These are phyloP conservation scores for Starmerella floris DNA, from an alignment of 805 yeast species.

Conservation along the genomic window DNA sequence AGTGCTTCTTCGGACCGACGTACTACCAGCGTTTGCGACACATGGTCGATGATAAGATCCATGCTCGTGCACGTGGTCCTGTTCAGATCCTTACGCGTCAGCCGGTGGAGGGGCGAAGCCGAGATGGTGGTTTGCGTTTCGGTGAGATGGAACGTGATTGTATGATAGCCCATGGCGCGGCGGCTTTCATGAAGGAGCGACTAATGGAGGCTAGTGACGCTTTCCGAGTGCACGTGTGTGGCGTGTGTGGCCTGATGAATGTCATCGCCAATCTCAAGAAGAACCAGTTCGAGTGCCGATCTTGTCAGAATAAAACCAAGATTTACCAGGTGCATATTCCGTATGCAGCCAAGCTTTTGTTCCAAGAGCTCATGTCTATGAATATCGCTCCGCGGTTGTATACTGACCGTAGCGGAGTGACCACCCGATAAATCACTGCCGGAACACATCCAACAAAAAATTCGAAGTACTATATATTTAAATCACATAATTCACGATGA, in stretches of 20 bases:
- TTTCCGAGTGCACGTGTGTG: constrained; percentile 95
- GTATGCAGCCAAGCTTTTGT: constrained; percentile 91
- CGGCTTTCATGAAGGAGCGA: constrained; percentile 93
- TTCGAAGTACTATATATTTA: too few species aligned
- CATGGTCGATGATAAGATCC: constrained; percentile 98
- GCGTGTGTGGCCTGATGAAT: constrained; percentile 95
- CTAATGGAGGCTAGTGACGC: constrained; percentile 99
- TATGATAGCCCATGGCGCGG: constrained; percentile 99
- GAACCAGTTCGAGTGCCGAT: constrained; percentile 95
- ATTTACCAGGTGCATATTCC: constrained; percentile 96
- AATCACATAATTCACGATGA: too few species aligned
- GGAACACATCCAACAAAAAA: too few species aligned
- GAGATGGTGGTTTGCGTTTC: constrained; percentile 98
- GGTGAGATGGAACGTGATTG: constrained; percentile 99
- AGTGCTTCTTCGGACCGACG: constrained; percentile 98
- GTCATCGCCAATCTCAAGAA: constrained; percentile 96
- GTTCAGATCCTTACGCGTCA: constrained; percentile 95
- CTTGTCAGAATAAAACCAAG: constrained; percentile 96
- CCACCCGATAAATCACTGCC: constrained; percentile 22
- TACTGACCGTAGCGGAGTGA: constrained; percentile 70
- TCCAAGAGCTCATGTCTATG: constrained; percentile 99
- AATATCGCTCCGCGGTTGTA: constrained; percentile 93
- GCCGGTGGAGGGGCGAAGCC: constrained; percentile 97
- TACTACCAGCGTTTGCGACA: constrained; percentile 97
- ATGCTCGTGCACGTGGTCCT: constrained; percentile 98